Evolutionary conservation across 345 rosid species (phyloP), one percentile per base, ranked within the genome.

Genomic region (Salix koriyanagi): DNA sequence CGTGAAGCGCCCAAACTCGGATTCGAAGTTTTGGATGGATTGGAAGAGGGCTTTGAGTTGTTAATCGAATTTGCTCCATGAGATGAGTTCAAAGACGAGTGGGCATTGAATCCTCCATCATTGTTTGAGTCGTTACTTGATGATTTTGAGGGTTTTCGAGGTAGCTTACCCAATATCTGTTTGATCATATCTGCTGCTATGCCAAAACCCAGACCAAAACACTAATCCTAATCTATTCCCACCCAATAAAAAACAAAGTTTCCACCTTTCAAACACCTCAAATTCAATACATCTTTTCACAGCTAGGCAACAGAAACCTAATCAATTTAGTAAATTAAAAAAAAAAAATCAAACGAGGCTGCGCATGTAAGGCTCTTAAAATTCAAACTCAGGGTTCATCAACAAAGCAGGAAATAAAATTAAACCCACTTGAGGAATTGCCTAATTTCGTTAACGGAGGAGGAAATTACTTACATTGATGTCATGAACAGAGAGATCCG

Each of bases 111-210:
- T 21, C 76, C 91, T 70, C 83, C 84, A 34, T 84, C 96, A 70
- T 84, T 82, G 70, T 78, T 84, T 2, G 88, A 83, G 61, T 88
- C 92, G 81, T 78, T 80, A 21, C 78, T 76, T 18, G 86, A 87
- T 14, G 97, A 85, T 76, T 90, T 92, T 26, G 94, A 88, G 42
- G 91, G 90, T 75, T 92, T 92, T 41, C 89, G 76, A 50, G 94
- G 97, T 69, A 92, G 77, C 84, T 90, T 89, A 50, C 94, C 91
- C 69, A 90, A 79, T 86, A 92, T 92, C 85, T 92, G 94, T 80
- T 87, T 92, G 84, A 92, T 88, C 97, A 92, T 92, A 75, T 84
- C 86, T 80, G 79, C 79, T 21, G 19, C 44, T 32, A 19, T 68
- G 26, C 62, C 26, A 56, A 48, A 81, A 18, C 66, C 74, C 78